Percentiles rank a stretch among this genome's conserved stretches.
Evolutionary conservation across 345 rosid species (phyloP).

Genomic region (Aurinia saxatilis): DNA sequence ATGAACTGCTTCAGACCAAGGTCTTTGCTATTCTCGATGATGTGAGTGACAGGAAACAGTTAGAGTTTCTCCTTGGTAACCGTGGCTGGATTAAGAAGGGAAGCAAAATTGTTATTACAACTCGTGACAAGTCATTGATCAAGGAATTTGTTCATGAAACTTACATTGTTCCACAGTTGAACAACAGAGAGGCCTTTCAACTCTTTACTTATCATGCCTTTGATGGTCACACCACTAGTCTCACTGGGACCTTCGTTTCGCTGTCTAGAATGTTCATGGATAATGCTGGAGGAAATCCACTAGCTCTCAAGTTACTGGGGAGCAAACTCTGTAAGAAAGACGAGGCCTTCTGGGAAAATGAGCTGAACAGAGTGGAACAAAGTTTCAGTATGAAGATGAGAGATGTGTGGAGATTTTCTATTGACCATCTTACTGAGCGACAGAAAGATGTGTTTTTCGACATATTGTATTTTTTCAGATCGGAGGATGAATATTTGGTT

Average conservation of each 20-base stretch:
- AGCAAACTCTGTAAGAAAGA: background rate
- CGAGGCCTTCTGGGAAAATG: constrained; percentile 10
- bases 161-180: background rate
- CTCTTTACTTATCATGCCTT: constrained; percentile 8
- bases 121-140: constrained; percentile 7
- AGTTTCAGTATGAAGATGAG: no score
- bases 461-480: constrained; percentile 32
- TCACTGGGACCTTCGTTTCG: background rate
- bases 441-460: constrained; percentile 27
- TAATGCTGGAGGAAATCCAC: constrained; percentile 28
- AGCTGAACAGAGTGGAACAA: background rate
- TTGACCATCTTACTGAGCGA: constrained; percentile 9
- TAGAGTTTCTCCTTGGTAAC: background rate
- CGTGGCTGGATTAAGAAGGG: background rate
- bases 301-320: constrained; percentile 28
- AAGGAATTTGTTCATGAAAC: background rate
- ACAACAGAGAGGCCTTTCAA: background rate
- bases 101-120: constrained; percentile 17
- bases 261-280: background rate
- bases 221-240: background rate
- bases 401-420: constrained; percentile 18
- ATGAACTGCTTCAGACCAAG: background rate
- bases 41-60: background rate
- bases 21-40: background rate
- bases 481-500: background rate